Percentiles rank a stretch among this genome's conserved stretches.
Evolutionary conservation across 2,329 filamentous ascomycete genomes (phyloP).

Genomic region (Penicillium griseofulvum): DNA sequence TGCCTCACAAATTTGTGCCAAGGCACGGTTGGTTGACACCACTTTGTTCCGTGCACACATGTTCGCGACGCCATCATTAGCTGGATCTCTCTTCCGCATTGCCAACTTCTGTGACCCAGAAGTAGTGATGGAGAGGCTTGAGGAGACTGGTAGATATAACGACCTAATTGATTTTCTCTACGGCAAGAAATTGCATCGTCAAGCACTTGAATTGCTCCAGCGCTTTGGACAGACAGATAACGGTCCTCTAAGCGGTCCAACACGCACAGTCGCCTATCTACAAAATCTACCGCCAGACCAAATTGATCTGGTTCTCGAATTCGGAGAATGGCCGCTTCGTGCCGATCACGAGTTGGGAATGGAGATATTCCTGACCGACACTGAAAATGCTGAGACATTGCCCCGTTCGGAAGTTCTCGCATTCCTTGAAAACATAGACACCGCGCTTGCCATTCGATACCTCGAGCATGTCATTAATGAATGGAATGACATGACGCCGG

Average conservation of each 20-base stretch:
- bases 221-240: conserved; percentile 68
- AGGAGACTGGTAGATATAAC: conserved; percentile 83
- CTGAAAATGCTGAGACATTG: conserved; percentile 88
- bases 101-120: conserved; percentile 96
- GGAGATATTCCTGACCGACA: conserved; percentile 90
- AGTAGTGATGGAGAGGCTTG: conserved; percentile 88
- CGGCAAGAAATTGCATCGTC: conserved; percentile 86
- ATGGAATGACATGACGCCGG: conserved; percentile 76
- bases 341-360: conserved; percentile 73
- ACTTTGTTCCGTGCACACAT: conserved; percentile 93
- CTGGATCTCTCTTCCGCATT: conserved; percentile 86
- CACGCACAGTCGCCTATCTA: conserved; percentile 83
- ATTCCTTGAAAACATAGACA: conserved; percentile 70
- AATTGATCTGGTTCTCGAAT: conserved; percentile 88
- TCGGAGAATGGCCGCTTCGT: conserved; percentile 81
- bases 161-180: conserved; percentile 97
- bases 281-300: conserved; percentile 82
- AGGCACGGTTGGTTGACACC: conserved; percentile 85
- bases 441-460: conserved; percentile 72
- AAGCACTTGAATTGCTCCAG: conserved; percentile 77
- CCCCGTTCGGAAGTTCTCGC: conserved; percentile 72
- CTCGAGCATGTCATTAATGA: conserved; percentile 88
- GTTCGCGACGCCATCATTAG: conserved; percentile 81
- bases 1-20: conserved; percentile 61
- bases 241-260: conserved; percentile 69